These are phyloP conservation scores for Posidonia oceanica DNA, from an alignment of 116 monocot genomes.

Conservation along the genomic window DNA sequence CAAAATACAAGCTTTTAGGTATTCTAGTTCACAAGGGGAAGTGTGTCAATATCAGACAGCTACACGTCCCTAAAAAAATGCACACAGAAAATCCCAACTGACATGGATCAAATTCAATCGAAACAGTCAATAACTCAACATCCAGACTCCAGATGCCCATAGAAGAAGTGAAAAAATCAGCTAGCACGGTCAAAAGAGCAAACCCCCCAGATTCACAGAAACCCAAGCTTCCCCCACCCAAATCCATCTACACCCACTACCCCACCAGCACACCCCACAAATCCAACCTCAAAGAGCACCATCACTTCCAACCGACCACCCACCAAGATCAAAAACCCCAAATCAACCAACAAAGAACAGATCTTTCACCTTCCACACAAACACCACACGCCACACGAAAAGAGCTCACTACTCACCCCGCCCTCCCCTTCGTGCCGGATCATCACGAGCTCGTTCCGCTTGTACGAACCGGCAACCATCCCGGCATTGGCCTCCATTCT, in stretches of 20 bases:
- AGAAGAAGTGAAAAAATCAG: too few species aligned
- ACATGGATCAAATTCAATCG: too few species aligned
- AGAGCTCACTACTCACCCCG: constrained; percentile 8
- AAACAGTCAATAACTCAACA: too few species aligned
- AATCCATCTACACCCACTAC: neutral
- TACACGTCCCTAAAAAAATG: too few species aligned
- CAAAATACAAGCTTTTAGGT: too few species aligned
- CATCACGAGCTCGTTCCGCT: constrained; percentile 20
- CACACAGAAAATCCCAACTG: too few species aligned
- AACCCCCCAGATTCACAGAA: too few species aligned
- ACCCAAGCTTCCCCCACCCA: neutral
- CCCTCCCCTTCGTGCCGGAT: constrained; percentile 12
- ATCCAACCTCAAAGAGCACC: neutral
- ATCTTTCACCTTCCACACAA: neutral
- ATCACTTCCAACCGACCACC: neutral
- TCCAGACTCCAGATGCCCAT: too few species aligned
- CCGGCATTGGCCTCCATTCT: constrained; percentile 19
- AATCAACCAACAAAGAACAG: neutral
- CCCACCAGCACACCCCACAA: neutral
- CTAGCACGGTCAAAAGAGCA: too few species aligned
- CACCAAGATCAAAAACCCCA: neutral
- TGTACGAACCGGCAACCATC: constrained; percentile 20
- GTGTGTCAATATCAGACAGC: too few species aligned
- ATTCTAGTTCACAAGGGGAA: too few species aligned
- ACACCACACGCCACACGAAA: too few species aligned